Evolutionary conservation across 2,329 filamentous ascomycete genomes (phyloP).

Genomic region (Myriosclerotinia duriaeana): DNA sequence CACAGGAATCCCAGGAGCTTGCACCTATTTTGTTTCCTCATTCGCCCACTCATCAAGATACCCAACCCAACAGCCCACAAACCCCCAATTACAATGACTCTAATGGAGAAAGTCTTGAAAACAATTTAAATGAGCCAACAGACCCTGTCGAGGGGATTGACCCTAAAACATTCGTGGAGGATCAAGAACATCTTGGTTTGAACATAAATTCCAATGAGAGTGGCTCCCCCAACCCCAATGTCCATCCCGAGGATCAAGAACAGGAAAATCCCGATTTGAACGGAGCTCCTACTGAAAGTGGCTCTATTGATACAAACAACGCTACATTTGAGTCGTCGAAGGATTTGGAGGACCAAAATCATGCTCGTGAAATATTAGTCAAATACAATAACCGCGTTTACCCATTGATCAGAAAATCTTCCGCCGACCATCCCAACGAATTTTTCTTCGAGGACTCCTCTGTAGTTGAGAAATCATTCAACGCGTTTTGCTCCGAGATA

Average conservation of each 20-base stretch:
- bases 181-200: not conserved
- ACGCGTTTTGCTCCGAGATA: conserved; percentile 56
- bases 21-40: conserved; percentile 6
- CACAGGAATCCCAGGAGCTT: conserved; percentile 1
- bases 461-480: conserved; percentile 53
- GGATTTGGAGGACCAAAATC: not conserved
- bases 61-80: conserved; percentile 8
- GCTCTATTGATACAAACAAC: not conserved
- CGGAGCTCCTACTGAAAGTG: not conserved
- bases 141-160: not conserved
- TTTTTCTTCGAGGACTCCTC: conserved; percentile 58
- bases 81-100: not conserved
- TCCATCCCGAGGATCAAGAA: not conserved
- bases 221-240: not conserved
- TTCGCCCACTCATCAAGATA: conserved; percentile 8
- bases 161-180: conserved; percentile 5
- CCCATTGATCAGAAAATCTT: conserved; percentile 22
- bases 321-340: conserved; percentile 8
- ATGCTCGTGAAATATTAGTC: conserved; percentile 20
- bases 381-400: conserved; percentile 21
- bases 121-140: conserved; percentile 3
- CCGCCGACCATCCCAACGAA: conserved; percentile 49
- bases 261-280: conserved; percentile 1
- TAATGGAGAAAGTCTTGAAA: not conserved
- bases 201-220: not conserved